Base-by-base conservation (phyloP, 805 yeast species). In the Lachancea nothofagi region DNA sequence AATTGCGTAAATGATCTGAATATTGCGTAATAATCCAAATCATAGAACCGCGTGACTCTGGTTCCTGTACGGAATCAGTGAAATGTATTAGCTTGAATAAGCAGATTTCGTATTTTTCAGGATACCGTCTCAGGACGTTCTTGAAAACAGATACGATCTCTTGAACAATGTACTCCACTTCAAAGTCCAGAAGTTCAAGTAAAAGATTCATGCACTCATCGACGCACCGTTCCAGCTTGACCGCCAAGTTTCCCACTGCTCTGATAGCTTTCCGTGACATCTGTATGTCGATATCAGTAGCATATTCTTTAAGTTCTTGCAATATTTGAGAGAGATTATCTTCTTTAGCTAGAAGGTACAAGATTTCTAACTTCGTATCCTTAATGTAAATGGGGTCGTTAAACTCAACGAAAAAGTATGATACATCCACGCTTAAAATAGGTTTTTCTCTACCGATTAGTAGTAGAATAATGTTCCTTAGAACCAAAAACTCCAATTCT, bases 371-470 rank as follows among this genome's bases (percentile, higher is more conserved):
- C 54, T 90, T 90, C 4, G 96, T 84, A 51, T 87, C 90, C 58
- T 88, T 86, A 55, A 90, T 78, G 57, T 85, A 90, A 17, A 84
- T 77, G 1, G 95, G 93, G 57, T 89, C 96, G 57, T 83, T 82
- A 51, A 76, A 84, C 43, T 78, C 78, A 62, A 93, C 81, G 61
- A 86, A 88, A 55, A 89, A 86, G 64, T 78, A 75, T 38, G 78
- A 75, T n/a, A 85, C 86, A 46, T 84, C 93, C 39, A 83, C 66
- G 19, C 46, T 46, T 19, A 59, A 68, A 61, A 29, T 78, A 41
- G 87, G 64, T 17, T 73, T 69, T 9, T 81, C 78, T 44, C 78
- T 74, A 38, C 84, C 77, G 41, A 87, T 67, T 20, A 89, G 69
- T 26, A 89, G 62, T 23, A 88, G 61, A 19, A 87, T 84, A 34